These are phyloP conservation scores for Sonneratia alba DNA, from an alignment of 345 rosid genomes.

Conservation along the genomic window DNA sequence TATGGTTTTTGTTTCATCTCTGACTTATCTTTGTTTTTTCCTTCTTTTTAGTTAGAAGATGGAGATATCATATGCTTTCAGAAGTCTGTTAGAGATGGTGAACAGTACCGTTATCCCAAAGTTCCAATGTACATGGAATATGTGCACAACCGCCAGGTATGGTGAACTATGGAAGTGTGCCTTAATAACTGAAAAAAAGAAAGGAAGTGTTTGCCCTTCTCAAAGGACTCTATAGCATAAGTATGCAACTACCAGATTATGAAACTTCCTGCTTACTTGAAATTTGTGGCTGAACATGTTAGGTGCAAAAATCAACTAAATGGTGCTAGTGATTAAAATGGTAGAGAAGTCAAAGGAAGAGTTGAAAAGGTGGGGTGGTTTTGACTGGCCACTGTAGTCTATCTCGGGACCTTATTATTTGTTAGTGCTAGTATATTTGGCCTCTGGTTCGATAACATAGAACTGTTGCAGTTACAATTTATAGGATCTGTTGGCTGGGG, in stretches of 20 bases:
- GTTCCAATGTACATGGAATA: slow-evolving; percentile 79
- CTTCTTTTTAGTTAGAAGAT: slow-evolving; percentile 62
- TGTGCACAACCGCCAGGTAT: slow-evolving; percentile 87
- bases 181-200: too few species aligned
- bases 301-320: too few species aligned
- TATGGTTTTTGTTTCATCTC: background rate
- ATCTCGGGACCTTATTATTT: background rate
- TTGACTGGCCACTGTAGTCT: background rate
- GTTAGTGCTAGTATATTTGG: background rate
- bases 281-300: background rate
- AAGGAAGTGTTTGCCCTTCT: background rate
- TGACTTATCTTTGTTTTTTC: background rate
- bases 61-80: slow-evolving; percentile 91
- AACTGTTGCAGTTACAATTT: background rate
- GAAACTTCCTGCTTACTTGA: background rate
- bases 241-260: background rate
- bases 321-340: background rate
- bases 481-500: background rate
- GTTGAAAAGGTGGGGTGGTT: background rate
- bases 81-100: slow-evolving; percentile 45
- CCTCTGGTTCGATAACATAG: background rate
- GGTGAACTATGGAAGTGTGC: background rate
- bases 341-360: background rate
- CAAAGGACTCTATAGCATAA: background rate
- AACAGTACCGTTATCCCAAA: slow-evolving; percentile 57